Base-by-base conservation (phyloP, 2,329 filamentous ascomycete species). In the Fusarium sp. region DNA sequence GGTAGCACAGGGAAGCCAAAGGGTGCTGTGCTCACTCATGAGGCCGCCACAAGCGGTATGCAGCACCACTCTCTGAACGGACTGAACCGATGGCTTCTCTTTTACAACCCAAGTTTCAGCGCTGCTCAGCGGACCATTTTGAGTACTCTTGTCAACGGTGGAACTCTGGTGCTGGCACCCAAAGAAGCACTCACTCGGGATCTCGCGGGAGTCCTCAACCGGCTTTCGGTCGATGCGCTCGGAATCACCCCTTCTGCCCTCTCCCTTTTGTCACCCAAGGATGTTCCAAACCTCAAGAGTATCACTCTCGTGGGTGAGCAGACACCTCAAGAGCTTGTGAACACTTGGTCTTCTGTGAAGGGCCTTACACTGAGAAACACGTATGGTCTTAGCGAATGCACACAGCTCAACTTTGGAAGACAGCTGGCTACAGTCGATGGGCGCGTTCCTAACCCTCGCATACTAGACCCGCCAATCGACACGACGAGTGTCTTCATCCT, bases 1-100 rank as follows among this genome's bases (percentile, higher is more conserved):
- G 76, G 74, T 4, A 74, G 66, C 14, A 75, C 75, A 4, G 76
- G 75, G 2, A 74, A 70, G 39, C 75, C 76, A 2, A 78, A 78
- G 17, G 76, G 76, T 5, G 74, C 69, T 8, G 14, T 73, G 0
- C 47, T 77, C 17, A 68, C 63, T 8, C 72, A 78, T 17, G 56
- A 63, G 10, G 75, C 69, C 1, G 69, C 69, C 4, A 72, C 69
- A 0, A 61, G 69, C 12, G 69, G 69, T 1, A 72, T 72, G 42
- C 47, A 63, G 18, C 48, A 72, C 3, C 62, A 63, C 11, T 53
- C 66, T 35, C 5, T 75, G 24, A 72, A 75, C 7, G 64, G 56
- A 0, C 44, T 67, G 9, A n/a, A 22, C 12, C 59, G 70, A 0
- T 71, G 66, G 74, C 60, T 78, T 32, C 74, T 77, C 20, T 78